These are phyloP conservation scores for Mycena sanguinolenta DNA, from an alignment of 768 basidiomycete genomes.

Conservation along the genomic window DNA sequence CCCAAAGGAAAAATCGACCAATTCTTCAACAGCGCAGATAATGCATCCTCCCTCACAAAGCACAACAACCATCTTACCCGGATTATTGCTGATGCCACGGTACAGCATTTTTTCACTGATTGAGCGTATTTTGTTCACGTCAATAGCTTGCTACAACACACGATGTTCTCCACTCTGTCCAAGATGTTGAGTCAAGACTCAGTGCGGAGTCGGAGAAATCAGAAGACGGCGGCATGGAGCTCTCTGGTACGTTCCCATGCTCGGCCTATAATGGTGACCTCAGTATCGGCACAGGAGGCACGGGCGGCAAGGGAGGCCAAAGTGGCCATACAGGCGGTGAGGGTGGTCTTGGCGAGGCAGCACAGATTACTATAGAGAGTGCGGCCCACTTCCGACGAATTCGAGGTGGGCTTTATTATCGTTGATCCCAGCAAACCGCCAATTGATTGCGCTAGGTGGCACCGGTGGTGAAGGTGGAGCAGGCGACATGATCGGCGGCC, in stretches of 20 bases:
- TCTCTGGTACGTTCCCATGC: background rate
- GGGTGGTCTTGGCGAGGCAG: slow-evolving; percentile 7
- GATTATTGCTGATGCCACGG: slow-evolving; percentile 17
- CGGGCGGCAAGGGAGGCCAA: background rate
- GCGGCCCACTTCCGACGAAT: background rate
- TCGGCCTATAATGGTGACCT: background rate
- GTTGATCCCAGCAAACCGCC: background rate
- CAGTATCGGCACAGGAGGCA: background rate
- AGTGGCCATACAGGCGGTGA: background rate
- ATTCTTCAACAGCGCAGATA: slow-evolving; percentile 21
- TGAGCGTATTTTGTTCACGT: background rate
- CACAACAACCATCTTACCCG: slow-evolving; percentile 10
- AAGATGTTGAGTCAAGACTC: background rate
- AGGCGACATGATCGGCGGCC: slow-evolving; percentile 3
- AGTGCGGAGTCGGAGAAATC: background rate
- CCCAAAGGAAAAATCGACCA: slow-evolving; percentile 8
- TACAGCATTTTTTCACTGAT: background rate
- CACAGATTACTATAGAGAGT: background rate
- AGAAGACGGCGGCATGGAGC: background rate
- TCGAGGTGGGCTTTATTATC: background rate
- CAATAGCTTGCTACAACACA: slow-evolving; percentile 1
- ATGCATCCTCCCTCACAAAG: background rate
- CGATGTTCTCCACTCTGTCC: background rate
- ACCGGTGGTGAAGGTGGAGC: slow-evolving; percentile 7
- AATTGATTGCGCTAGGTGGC: background rate